Percentiles rank a stretch among this genome's conserved stretches.
Conservation (phyloP, 2,329 filamentous ascomycete species). For the Sarocladium kiliense region DNA sequence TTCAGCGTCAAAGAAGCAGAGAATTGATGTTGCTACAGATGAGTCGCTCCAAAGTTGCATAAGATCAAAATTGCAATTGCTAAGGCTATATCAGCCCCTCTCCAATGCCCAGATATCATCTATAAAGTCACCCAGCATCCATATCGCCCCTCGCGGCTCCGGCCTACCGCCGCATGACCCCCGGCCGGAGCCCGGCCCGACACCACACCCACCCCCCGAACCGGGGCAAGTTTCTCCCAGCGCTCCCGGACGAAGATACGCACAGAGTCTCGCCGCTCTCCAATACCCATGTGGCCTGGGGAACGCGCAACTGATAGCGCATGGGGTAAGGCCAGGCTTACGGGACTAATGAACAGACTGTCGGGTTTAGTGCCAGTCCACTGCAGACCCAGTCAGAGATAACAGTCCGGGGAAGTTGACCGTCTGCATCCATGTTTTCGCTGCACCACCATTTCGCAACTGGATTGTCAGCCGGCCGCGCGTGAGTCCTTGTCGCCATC, state of each 20-base stretch:
- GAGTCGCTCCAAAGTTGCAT: no score
- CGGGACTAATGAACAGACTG: not conserved
- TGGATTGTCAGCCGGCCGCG: not conserved
- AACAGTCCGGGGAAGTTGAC: not conserved
- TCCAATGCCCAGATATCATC: not conserved
- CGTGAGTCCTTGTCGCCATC: not conserved
- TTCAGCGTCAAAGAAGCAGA: no score
- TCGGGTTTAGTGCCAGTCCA: not conserved
- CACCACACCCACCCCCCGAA: not conserved
- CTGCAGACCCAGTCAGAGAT: not conserved
- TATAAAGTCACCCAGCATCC: not conserved
- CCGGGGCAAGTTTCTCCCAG: not conserved
- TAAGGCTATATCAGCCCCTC: not conserved
- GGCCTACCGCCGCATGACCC: not conserved
- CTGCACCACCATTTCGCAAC: not conserved
- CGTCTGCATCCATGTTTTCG: not conserved
- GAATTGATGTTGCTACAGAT: not conserved
- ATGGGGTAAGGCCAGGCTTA: not conserved
- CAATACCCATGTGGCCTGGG: no score
- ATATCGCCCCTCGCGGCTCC: not conserved
- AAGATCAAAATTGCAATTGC: no score
- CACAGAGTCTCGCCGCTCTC: no score
- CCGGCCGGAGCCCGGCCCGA: constrained; percentile 2
- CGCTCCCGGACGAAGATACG: not conserved
- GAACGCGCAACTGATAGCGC: no score